phyloP scores from a whole-genome alignment of 305 asterid genomes.

The Fraxinus sp. region DNA sequence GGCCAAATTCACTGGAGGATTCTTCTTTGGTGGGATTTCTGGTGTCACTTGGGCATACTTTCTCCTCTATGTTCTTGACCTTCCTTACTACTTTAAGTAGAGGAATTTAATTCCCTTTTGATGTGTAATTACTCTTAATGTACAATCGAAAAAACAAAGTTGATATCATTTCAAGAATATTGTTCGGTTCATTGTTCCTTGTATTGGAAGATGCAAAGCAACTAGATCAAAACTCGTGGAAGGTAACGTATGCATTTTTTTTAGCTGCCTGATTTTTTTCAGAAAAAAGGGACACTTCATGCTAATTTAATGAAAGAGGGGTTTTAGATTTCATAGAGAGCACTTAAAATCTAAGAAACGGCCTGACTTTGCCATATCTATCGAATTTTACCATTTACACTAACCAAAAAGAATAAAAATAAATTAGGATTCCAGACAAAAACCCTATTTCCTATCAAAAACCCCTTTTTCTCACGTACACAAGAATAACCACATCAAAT shows the following conservation, averaged over 20 bases:
- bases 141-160: slow-evolving; percentile 20
- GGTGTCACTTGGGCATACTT: slow-evolving; percentile 92
- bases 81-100: slow-evolving; percentile 80
- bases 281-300: too few relatives aligned
- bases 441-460: too few relatives aligned
- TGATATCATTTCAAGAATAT: slow-evolving; percentile 30
- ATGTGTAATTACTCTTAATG: slow-evolving; percentile 21
- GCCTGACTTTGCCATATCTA: too few relatives aligned
- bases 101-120: background rate
- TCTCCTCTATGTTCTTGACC: slow-evolving; percentile 79
- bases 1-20: slow-evolving; percentile 82
- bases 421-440: too few relatives aligned
- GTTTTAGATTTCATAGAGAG: too few relatives aligned
- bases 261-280: background rate
- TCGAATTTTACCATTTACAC: too few relatives aligned
- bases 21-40: slow-evolving; percentile 91
- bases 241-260: background rate
- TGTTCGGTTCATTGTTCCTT: background rate
- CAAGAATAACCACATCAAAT: too few relatives aligned
- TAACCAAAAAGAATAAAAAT: too few relatives aligned
- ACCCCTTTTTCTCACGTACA: too few relatives aligned
- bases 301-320: too few relatives aligned
- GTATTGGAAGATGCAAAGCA: background rate
- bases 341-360: too few relatives aligned
- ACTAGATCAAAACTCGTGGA: background rate